These are phyloP conservation scores for Salvia sclarea DNA, from an alignment of 305 asterid species.

Conservation along the genomic window DNA sequence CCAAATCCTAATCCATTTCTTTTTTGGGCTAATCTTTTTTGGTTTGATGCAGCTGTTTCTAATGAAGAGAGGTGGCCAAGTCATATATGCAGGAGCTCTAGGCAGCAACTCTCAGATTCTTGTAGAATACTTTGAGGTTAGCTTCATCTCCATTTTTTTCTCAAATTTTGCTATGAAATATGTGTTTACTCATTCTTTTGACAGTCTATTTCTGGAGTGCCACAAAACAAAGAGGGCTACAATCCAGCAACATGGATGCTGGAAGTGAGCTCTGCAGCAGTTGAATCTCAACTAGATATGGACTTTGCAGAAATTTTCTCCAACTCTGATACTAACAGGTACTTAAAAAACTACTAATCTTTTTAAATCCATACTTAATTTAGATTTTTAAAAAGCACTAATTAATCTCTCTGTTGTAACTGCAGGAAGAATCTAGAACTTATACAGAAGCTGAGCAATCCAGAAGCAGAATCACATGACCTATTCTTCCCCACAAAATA, in stretches of 20 bases:
- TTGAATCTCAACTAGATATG: slow-evolving; percentile 42
- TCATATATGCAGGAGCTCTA: slow-evolving; percentile 46
- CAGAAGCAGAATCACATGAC: slow-evolving; percentile 38
- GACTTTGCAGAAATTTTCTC: slow-evolving; percentile 45
- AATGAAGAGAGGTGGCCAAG: slow-evolving; percentile 54
- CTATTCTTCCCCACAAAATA: slow-evolving; percentile 45
- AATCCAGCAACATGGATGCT: slow-evolving; percentile 66
- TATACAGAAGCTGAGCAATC: slow-evolving; percentile 31
- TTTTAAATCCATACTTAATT: not conserved
- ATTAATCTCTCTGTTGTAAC: not conserved
- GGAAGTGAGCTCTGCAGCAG: slow-evolving; percentile 43
- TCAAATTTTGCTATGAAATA: not conserved
- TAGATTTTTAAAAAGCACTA: too few relatives aligned
- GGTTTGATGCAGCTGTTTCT: slow-evolving; percentile 34
- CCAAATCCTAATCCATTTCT: not conserved
- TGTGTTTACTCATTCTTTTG: too few relatives aligned
- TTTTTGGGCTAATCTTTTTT: not conserved
- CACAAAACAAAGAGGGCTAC: slow-evolving; percentile 39
- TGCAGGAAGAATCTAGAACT: slow-evolving; percentile 42
- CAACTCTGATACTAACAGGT: slow-evolving; percentile 41
- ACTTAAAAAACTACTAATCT: not conserved
- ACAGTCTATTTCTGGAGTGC: slow-evolving; percentile 44
- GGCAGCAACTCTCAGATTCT: slow-evolving; percentile 38
- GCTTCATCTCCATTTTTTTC: slow-evolving; percentile 3
- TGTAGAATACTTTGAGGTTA: slow-evolving; percentile 43